These are phyloP conservation scores for Auxenochlorella pyrenoidosa DNA, from an alignment of 139 green algal species.

Conservation along the genomic window DNA sequence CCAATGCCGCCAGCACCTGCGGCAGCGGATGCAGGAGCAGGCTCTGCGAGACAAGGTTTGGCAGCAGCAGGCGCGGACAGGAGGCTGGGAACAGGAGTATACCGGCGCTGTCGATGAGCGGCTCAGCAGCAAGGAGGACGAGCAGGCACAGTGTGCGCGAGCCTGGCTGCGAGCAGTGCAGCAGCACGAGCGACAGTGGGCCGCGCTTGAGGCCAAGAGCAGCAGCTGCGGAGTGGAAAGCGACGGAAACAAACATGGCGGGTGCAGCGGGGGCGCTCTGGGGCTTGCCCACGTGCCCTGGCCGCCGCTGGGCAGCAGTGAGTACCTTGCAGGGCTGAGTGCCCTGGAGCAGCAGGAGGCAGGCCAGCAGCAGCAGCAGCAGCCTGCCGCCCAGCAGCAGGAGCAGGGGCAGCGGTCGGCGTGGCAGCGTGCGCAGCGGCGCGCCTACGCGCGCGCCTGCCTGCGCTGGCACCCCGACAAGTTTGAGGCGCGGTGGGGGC, in stretches of 20 bases:
- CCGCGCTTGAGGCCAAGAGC: background rate
- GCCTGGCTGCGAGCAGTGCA: slow-evolving; percentile 9
- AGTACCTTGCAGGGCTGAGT: slow-evolving; percentile 18
- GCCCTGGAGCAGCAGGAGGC: slow-evolving; percentile 5
- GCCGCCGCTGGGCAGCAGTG: background rate
- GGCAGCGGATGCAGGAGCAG: background rate
- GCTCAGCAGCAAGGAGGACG: background rate
- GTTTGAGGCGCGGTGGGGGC: slow-evolving; percentile 26
- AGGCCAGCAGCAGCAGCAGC: slow-evolving; percentile 1
- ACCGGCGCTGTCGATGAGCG: background rate
- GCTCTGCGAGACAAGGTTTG: slow-evolving; percentile 11
- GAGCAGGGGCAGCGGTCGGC: background rate
- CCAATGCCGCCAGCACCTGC: background rate
- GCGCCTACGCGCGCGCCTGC: slow-evolving; percentile 43
- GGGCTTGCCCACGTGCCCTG: slow-evolving; percentile 2
- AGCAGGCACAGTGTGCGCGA: background rate
- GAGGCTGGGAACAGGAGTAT: background rate
- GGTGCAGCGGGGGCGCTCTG: background rate
- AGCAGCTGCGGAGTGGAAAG: background rate
- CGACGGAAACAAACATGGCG: background rate
- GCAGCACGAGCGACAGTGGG: slow-evolving; percentile 18
- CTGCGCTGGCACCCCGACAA: slow-evolving; percentile 50
- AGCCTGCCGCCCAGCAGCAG: background rate
- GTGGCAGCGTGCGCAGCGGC: background rate
- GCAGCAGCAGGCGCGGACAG: background rate